Percentiles rank a stretch among this genome's conserved stretches.
Conservation (phyloP, 2,329 filamentous ascomycete species). For the Penicillium glabrum region DNA sequence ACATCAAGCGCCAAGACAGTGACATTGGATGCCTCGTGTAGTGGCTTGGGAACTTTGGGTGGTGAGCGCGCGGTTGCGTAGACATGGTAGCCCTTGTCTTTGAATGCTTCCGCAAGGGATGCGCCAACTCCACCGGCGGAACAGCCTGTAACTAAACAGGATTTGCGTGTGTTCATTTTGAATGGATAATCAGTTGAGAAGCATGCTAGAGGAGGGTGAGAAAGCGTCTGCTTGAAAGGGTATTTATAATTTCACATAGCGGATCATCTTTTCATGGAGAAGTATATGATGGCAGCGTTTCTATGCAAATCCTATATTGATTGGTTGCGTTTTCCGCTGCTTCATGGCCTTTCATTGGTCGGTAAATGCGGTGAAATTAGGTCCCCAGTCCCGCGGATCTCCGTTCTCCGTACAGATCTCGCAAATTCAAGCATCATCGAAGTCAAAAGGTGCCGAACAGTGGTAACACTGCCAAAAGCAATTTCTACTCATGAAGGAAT, state of each 20-base stretch:
- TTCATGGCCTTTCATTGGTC: background rate
- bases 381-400: background rate
- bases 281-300: too few relatives aligned
- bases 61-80: background rate
- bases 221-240: background rate
- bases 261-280: too few relatives aligned
- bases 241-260: too few relatives aligned
- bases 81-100: background rate
- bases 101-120: background rate
- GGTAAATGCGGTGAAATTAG: background rate
- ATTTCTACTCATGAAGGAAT: too few relatives aligned
- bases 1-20: background rate
- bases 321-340: background rate
- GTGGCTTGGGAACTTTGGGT: background rate
- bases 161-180: background rate
- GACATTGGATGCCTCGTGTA: background rate
- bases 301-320: background rate
- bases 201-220: background rate
- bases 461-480: too few relatives aligned
- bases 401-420: too few relatives aligned
- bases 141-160: background rate
- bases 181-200: background rate
- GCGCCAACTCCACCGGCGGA: background rate
- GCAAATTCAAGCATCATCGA: too few relatives aligned
- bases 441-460: too few relatives aligned